Evolutionary conservation across 1,139 yeast species (phyloP), one percentile per base, ranked within the genome.

Genomic region (Pneumocystis canis): DNA sequence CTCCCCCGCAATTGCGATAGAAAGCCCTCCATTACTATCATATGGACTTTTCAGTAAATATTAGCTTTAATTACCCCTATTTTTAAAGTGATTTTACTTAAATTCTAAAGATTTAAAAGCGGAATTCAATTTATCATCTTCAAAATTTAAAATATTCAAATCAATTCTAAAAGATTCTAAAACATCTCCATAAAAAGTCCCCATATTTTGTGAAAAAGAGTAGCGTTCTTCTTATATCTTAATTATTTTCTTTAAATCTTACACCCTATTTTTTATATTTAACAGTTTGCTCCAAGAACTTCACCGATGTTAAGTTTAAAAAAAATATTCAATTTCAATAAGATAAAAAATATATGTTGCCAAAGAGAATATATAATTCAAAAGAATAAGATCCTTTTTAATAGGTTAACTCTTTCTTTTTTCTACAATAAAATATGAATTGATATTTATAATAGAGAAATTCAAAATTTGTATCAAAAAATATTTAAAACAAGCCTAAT

Each of bases 1-100:
- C 72, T 88, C 88, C 60, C 99, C 98, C 2, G 98, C 97, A 75
- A 92, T 92, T 65, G 97, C 99, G 68, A 92, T 78, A 64, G 90
- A 92, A 6, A 97, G 90, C 70, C 99, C 99, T 69, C 99, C 99
- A 71, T 90, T 89, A 74, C 92, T 97, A 67, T 54, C 30, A 61
- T 56, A 57, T 9, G 59, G 59, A 11, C 41, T 57, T 20, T 37
- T 37, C 5, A 14, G 5, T 20, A 30, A 9, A 3, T 30, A 57
- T 39, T 57, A 39, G 30, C 25, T 11, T 14, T 9, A 5, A 25
- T 14, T 9, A n/a, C 16, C 25, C 28, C 14, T 20, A 14, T 5
- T 18, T 47, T 47, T 4, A 9, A 47, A 3, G 18, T 5, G 18
- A 7, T 16, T 6, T 37, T 16, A 25, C 54, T 47, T 47, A 28